phyloP scores from a whole-genome alignment of 1,284 basidiomycete genomes.

The Xerocomus minutiporus region DNA sequence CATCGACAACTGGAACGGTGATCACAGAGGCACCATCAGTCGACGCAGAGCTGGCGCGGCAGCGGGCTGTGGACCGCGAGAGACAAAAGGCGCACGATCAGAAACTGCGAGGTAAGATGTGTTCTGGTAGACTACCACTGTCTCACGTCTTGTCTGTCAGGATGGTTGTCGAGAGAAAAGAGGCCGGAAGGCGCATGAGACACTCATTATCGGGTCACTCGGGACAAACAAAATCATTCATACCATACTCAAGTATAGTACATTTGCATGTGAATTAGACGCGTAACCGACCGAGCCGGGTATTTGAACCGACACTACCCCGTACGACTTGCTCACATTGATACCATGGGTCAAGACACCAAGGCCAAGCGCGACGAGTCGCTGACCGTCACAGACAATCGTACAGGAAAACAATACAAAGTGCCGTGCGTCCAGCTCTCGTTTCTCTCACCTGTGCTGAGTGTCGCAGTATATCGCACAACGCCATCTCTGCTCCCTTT shows the following conservation, averaged over 20 bases:
- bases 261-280: conserved; percentile 16
- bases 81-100: conserved; percentile 60
- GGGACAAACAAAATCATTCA: neutral
- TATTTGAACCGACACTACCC: neutral
- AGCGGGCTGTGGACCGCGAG: conserved; percentile 58
- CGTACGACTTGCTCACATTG: neutral
- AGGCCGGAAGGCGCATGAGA: conserved; percentile 15
- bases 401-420: conserved; percentile 74
- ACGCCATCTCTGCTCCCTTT: conserved; percentile 71
- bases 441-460: neutral
- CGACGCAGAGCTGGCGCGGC: conserved; percentile 56
- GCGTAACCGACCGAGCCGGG: neutral
- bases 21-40: conserved; percentile 51
- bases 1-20: neutral
- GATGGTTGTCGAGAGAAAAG: conserved; percentile 40
- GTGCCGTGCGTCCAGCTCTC: conserved; percentile 55
- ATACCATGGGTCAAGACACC: conserved; percentile 27
- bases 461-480: conserved; percentile 62
- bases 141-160: conserved; percentile 19
- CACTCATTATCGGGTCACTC: too few species aligned
- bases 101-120: conserved; percentile 63
- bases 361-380: conserved; percentile 33
- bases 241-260: conserved; percentile 12
- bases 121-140: neutral
- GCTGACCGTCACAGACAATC: conserved; percentile 76